Percentiles rank a stretch among this genome's conserved stretches.
phyloP scores from a whole-genome alignment of 2,329 filamentous ascomycete genomes.

The Claviceps spartinae region DNA sequence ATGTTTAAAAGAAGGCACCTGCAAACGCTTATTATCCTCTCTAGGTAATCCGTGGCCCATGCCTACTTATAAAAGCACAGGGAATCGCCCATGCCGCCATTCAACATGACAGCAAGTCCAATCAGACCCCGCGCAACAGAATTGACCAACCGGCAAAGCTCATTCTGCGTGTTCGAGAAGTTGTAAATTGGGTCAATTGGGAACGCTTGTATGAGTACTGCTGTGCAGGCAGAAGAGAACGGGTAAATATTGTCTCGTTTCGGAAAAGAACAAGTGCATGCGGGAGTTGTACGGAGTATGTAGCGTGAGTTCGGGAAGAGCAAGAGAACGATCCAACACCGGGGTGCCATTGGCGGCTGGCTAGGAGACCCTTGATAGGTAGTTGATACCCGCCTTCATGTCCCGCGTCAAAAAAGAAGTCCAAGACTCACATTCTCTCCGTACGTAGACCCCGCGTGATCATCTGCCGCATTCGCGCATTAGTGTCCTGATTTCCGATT shows the following conservation, averaged over 20 bases:
- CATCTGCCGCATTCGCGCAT: not conserved
- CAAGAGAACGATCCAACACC: not conserved
- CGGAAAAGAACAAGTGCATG: not conserved
- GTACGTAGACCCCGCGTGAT: not conserved
- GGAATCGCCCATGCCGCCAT: constrained; percentile 16
- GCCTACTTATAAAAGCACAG: constrained; percentile 12
- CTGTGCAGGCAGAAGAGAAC: not conserved
- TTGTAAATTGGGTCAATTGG: not conserved
- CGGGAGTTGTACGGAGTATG: not conserved
- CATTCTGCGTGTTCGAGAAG: not conserved
- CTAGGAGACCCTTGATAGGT: no score
- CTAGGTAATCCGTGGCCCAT: not conserved
- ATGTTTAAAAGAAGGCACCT: not conserved
- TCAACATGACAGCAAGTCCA: constrained; percentile 10
- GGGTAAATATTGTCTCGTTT: not conserved
- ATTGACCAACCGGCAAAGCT: constrained; percentile 3
- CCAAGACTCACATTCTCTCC: no score
- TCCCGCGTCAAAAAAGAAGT: no score
- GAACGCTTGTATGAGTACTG: not conserved
- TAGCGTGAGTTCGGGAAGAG: not conserved
- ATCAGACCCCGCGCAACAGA: constrained; percentile 13
- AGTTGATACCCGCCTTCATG: no score
- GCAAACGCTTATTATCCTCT: not conserved
- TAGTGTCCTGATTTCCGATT: not conserved
- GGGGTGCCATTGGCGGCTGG: no score